Percentiles rank a stretch among this genome's conserved stretches.
phyloP scores from a whole-genome alignment of 352 stramenopile genomes.

The Elongisporangium anandrum region DNA sequence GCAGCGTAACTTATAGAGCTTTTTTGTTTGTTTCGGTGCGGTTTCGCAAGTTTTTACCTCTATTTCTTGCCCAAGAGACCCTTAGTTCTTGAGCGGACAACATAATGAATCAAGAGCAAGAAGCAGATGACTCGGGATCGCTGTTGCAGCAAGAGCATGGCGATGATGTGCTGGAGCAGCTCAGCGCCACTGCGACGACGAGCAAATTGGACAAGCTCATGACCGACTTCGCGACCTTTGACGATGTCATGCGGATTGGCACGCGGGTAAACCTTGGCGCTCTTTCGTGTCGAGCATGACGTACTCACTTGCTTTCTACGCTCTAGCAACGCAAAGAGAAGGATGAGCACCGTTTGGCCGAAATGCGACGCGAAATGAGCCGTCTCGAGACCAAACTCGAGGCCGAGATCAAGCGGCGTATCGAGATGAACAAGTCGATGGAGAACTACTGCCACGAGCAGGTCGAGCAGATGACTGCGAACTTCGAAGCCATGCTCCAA shows the following conservation, averaged over 20 bases:
- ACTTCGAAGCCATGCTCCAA: conserved; percentile 78
- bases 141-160: neutral
- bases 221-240: conserved; percentile 79
- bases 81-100: neutral
- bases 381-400: conserved; percentile 89
- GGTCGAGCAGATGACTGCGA: conserved; percentile 77
- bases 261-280: conserved; percentile 57
- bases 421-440: conserved; percentile 93
- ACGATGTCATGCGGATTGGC: conserved; percentile 84
- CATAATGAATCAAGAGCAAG: neutral
- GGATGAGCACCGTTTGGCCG: conserved; percentile 90
- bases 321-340: conserved; percentile 86
- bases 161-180: conserved; percentile 10
- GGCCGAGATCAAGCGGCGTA: conserved; percentile 91
- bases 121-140: neutral
- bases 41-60: neutral
- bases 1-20: neutral
- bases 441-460: conserved; percentile 89
- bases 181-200: conserved; percentile 71
- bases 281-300: neutral
- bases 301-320: neutral
- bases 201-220: conserved; percentile 84
- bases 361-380: conserved; percentile 91
- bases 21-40: neutral
- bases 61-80: neutral